These are phyloP conservation scores for Trichophyton simii DNA, from an alignment of 2,329 filamentous ascomycete genomes.

Conservation along the genomic window DNA sequence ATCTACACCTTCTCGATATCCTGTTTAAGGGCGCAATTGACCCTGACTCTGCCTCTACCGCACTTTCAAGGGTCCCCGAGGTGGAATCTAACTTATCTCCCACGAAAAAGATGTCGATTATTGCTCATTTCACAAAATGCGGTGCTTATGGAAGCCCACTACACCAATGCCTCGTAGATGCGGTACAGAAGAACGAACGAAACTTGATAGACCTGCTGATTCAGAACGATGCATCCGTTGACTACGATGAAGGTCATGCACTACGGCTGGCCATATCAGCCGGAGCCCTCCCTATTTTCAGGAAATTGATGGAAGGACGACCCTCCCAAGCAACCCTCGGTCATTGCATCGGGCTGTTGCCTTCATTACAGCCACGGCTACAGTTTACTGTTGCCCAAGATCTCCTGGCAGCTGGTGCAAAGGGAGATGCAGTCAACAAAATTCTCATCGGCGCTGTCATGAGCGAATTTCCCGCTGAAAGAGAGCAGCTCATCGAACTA, in stretches of 20 bases:
- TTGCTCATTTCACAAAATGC: conserved; percentile 12
- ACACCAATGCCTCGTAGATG: conserved; percentile 14
- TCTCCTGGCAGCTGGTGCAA: conserved; percentile 13
- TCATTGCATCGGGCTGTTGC: conserved; percentile 10
- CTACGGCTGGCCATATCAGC: conserved; percentile 14
- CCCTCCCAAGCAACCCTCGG: conserved; percentile 11
- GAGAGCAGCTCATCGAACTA: conserved; percentile 11
- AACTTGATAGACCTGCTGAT: conserved; percentile 15
- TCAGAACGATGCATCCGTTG: conserved; percentile 16
- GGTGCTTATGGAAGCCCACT: conserved; percentile 16
- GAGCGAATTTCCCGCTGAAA: conserved; percentile 6
- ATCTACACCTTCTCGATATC: conserved; percentile 37
- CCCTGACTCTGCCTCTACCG: conserved; percentile 35
- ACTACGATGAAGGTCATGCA: conserved; percentile 16
- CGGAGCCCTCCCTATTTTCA: conserved; percentile 9
- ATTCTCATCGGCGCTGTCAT: conserved; percentile 8
- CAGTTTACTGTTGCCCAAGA: conserved; percentile 8
- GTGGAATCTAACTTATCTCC: conserved; percentile 6
- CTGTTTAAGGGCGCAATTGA: conserved; percentile 36
- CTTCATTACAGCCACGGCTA: conserved; percentile 4
- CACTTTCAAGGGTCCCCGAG: conserved; percentile 22
- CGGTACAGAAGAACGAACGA: conserved; percentile 15
- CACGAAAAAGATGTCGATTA: conserved; percentile 13
- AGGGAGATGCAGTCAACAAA: conserved; percentile 10
- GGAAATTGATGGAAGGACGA: conserved; percentile 11